phyloP scores from a whole-genome alignment of 2,329 filamentous ascomycete species.

The Massarina eburnea region DNA sequence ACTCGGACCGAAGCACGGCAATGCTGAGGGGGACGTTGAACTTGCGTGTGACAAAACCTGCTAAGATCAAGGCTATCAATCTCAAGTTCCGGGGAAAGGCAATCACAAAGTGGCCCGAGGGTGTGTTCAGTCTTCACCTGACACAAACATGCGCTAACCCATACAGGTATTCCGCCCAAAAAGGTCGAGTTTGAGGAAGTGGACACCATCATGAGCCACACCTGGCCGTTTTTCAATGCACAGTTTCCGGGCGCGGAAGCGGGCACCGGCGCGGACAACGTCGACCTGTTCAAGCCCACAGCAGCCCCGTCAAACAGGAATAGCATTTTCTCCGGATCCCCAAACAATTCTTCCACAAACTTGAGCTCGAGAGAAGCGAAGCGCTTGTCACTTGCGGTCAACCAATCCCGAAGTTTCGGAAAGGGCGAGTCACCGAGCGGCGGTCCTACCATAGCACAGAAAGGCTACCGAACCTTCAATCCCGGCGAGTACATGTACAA shows the following conservation, averaged over 20 bases:
- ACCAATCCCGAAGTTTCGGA: constrained; percentile 80
- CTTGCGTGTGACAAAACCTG: constrained; percentile 80
- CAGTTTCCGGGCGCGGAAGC: constrained; percentile 61
- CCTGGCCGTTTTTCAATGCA: constrained; percentile 89
- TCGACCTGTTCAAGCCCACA: constrained; percentile 56
- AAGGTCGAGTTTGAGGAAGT: constrained; percentile 84
- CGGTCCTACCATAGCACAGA: constrained; percentile 64
- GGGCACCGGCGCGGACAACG: constrained; percentile 64
- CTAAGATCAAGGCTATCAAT: constrained; percentile 90
- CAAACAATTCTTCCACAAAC: constrained; percentile 49
- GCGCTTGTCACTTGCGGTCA: constrained; percentile 75
- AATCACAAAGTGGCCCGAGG: constrained; percentile 94
- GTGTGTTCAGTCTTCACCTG: constrained; percentile 36
- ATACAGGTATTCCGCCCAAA: constrained; percentile 74
- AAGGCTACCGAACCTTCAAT: constrained; percentile 83
- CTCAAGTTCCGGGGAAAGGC: constrained; percentile 84
- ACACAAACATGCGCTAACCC: constrained; percentile 5
- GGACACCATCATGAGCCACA: constrained; percentile 84
- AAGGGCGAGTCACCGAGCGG: constrained; percentile 68
- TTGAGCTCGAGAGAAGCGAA: constrained; percentile 57
- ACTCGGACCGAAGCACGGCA: constrained; percentile 68
- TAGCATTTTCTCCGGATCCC: constrained; percentile 45
- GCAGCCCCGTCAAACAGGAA: constrained; percentile 27
- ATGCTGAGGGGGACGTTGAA: constrained; percentile 84
- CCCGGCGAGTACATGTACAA: constrained; percentile 73